Conservation (phyloP, 148 eudicot species). For the Vaccinium macrocarpon region DNA sequence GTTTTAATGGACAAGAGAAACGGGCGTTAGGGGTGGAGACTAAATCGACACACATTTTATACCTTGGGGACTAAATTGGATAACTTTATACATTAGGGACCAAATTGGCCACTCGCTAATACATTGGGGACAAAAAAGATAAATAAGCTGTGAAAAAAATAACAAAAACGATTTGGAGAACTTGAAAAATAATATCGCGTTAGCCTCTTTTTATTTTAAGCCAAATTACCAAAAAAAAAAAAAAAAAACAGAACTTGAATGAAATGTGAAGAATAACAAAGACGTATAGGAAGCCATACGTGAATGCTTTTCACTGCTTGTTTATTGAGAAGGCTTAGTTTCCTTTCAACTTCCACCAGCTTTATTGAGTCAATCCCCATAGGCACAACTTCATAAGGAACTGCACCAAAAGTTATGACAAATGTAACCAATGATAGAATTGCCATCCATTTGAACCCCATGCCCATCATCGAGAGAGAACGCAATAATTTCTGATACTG, state of each 20-base stretch:
- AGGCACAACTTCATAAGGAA: constrained; percentile 6
- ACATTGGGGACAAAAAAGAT: too few relatives aligned
- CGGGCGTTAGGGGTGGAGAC: too few relatives aligned
- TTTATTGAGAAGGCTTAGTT: constrained; percentile 20
- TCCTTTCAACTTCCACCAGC: constrained; percentile 20
- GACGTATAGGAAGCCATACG: constrained; percentile 20
- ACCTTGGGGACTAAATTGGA: too few relatives aligned
- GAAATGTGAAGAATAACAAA: neutral
- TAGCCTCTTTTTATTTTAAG: too few relatives aligned
- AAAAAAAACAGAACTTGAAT: neutral
- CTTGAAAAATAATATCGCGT: too few relatives aligned
- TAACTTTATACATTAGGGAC: too few relatives aligned
- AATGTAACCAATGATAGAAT: neutral
- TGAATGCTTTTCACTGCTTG: constrained; percentile 42
- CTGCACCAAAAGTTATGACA: constrained; percentile 3
- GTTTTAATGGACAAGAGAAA: too few relatives aligned
- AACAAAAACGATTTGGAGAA: too few relatives aligned
- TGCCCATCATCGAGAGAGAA: neutral
- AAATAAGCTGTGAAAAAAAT: too few relatives aligned
- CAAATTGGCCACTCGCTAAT: too few relatives aligned
- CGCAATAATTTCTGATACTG: neutral
- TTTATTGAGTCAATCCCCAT: constrained; percentile 6
- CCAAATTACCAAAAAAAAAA: neutral
- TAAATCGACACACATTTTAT: too few relatives aligned
- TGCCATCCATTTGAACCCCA: constrained; percentile 22